Percentiles rank a stretch among this genome's conserved stretches.
Evolutionary conservation across 768 basidiomycete species (phyloP).

Genomic region (Suillus tomentosus): DNA sequence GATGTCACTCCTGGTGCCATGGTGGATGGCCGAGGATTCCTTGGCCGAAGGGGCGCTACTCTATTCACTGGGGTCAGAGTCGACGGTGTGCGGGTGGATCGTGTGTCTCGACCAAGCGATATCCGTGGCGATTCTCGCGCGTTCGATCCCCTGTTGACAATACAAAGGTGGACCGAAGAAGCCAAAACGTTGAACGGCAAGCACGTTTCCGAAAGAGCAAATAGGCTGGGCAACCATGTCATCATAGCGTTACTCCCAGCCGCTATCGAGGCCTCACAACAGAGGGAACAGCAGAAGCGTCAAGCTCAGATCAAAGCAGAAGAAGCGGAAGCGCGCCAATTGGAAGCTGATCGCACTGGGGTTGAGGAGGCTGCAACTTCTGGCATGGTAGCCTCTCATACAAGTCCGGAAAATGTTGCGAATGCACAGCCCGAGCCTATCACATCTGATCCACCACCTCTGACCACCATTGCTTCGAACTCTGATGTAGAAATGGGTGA

Average conservation of each 20-base stretch:
- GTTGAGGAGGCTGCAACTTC: slow-evolving; percentile 34
- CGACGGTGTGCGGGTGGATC: slow-evolving; percentile 55
- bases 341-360: slow-evolving; percentile 35
- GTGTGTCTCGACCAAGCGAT: slow-evolving; percentile 47
- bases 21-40: slow-evolving; percentile 56
- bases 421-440: slow-evolving; percentile 12
- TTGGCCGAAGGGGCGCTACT: slow-evolving; percentile 51
- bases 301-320: slow-evolving; percentile 59
- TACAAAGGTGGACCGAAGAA: slow-evolving; percentile 90
- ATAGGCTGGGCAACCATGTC: slow-evolving; percentile 71
- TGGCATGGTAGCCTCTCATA: neutral
- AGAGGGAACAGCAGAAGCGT: slow-evolving; percentile 38
- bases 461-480: slow-evolving; percentile 33
- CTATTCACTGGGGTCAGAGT: slow-evolving; percentile 47
- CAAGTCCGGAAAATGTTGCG: slow-evolving; percentile 6
- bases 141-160: slow-evolving; percentile 77
- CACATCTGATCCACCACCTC: slow-evolving; percentile 12
- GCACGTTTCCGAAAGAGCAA: slow-evolving; percentile 66
- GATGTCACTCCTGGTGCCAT: slow-evolving; percentile 71
- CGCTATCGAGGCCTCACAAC: slow-evolving; percentile 65
- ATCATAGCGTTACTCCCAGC: slow-evolving; percentile 76
- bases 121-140: slow-evolving; percentile 46
- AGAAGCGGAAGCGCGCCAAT: slow-evolving; percentile 43
- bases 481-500: slow-evolving; percentile 58
- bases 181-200: slow-evolving; percentile 79